These are phyloP conservation scores for Gossypium ekmanianum DNA, from an alignment of 345 rosid species.

Conservation along the genomic window DNA sequence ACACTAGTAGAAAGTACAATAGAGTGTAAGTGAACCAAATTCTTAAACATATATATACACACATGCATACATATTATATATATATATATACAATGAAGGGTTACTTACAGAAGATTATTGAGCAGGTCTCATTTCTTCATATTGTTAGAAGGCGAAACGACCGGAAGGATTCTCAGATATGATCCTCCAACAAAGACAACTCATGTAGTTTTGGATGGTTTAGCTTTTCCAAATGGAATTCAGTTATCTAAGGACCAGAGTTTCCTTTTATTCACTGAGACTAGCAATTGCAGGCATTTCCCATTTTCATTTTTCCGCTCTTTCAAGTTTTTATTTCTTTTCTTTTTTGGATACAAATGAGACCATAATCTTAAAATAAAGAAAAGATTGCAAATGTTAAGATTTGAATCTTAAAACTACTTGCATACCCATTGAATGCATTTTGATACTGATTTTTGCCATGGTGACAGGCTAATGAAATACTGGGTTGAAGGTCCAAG, in stretches of 20 bases:
- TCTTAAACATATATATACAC: background rate
- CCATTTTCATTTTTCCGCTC: background rate
- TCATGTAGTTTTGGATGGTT: constrained; percentile 70
- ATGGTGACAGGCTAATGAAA: constrained; percentile 58
- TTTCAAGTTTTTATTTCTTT: background rate
- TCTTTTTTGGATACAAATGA: background rate
- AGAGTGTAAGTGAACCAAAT: constrained; percentile 54
- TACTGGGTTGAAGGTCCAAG: constrained; percentile 88
- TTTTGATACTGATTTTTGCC: background rate
- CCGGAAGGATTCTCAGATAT: constrained; percentile 86
- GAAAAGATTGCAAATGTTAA: background rate
- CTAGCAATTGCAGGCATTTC: constrained; percentile 85
- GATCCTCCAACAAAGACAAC: constrained; percentile 77
- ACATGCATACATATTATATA: background rate
- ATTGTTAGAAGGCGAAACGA: constrained; percentile 87
- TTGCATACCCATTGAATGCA: background rate
- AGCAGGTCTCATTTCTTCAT: constrained; percentile 84
- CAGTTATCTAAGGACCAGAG: constrained; percentile 75
- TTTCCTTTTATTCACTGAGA: constrained; percentile 82
- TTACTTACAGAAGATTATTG: constrained; percentile 2
- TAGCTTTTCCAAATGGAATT: constrained; percentile 94
- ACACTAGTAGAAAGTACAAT: constrained; percentile 85
- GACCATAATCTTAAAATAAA: background rate
- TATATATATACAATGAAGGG: background rate
- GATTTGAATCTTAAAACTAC: background rate